Percentiles rank a stretch among this genome's conserved stretches.
Conservation (phyloP, 768 basidiomycete species). For the Rhizopogon vinicolor region DNA sequence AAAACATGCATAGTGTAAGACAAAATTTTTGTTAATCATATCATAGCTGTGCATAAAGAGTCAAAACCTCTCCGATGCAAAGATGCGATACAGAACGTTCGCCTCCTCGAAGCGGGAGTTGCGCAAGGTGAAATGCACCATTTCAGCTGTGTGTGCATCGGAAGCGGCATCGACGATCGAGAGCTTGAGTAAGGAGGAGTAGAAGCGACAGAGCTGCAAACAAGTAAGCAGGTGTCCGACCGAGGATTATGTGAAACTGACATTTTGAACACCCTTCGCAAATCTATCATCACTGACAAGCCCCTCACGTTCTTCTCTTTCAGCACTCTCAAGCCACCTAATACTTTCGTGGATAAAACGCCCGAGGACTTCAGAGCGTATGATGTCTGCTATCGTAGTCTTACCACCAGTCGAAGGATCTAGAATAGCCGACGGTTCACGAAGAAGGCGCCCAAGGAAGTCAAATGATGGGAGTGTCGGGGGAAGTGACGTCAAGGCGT, state of each 20-base stretch:
- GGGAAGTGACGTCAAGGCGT: conserved; percentile 60
- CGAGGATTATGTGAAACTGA: conserved; percentile 28
- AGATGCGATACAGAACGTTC: conserved; percentile 61
- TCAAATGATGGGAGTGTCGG: conserved; percentile 74
- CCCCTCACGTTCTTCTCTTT: conserved; percentile 65
- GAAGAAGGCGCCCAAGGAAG: conserved; percentile 62
- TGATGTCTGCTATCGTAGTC: conserved; percentile 60
- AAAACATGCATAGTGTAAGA: conserved; percentile 6
- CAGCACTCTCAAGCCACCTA: conserved; percentile 65
- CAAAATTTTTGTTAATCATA: conserved; percentile 3
- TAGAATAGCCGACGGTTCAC: conserved; percentile 49
- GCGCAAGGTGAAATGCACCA: conserved; percentile 71
- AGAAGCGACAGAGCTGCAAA: conserved; percentile 71
- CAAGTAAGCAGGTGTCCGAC: conserved; percentile 5
- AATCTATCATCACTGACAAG: conserved; percentile 68
- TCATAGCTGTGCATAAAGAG: conserved; percentile 1
- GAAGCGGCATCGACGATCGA: conserved; percentile 55
- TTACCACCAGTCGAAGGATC: conserved; percentile 37
- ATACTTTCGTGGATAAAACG: conserved; percentile 69
- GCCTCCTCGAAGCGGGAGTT: conserved; percentile 76
- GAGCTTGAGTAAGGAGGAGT: conserved; percentile 62
- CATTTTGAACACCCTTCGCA: conserved; percentile 67
- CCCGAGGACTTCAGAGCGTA: conserved; percentile 62
- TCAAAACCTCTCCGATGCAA: conserved; percentile 41
- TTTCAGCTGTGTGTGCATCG: conserved; percentile 73